Percentiles rank a stretch among this genome's conserved stretches.
Conservation (phyloP, 2,329 filamentous ascomycete species). For the Fusarium sp. region DNA sequence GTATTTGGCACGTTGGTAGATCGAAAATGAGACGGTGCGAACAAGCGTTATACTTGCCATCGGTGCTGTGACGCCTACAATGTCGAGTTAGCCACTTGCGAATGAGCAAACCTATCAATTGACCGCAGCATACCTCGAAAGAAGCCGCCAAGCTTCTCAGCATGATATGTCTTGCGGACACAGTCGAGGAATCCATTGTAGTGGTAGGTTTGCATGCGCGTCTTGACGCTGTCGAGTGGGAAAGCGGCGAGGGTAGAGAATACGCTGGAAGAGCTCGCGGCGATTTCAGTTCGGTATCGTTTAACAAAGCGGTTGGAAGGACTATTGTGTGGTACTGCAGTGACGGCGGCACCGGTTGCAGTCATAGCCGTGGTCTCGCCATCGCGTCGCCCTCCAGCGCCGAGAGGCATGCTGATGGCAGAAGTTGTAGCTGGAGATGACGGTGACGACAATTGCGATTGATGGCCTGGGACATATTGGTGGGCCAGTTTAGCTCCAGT, state of each 20-base stretch:
- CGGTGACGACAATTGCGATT: constrained; percentile 42
- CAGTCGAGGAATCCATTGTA: constrained; percentile 81
- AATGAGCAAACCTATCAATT: constrained; percentile 4
- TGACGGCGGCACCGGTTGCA: constrained; percentile 32
- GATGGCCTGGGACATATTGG: constrained; percentile 54
- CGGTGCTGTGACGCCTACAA: constrained; percentile 78
- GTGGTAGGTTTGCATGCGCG: constrained; percentile 87
- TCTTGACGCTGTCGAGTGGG: constrained; percentile 89
- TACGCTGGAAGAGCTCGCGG: constrained; percentile 80
- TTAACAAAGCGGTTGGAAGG: constrained; percentile 65
- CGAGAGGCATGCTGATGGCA: constrained; percentile 42
- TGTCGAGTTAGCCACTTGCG: constrained; percentile 19
- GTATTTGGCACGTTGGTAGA: constrained; percentile 83
- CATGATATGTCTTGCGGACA: constrained; percentile 78
- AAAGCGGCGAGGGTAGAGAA: constrained; percentile 85
- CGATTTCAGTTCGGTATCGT: constrained; percentile 82
- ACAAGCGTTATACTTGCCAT: constrained; percentile 82
- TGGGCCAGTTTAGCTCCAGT: constrained; percentile 50
- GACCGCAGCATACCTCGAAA: constrained; percentile 73
- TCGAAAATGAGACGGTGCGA: constrained; percentile 81
- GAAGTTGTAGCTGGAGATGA: constrained; percentile 42
- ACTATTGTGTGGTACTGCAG: constrained; percentile 12
- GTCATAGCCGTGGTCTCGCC: constrained; percentile 42
- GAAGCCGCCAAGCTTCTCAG: constrained; percentile 79
- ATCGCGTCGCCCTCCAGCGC: constrained; percentile 46